Base-by-base conservation (phyloP, 1,284 basidiomycete species). In the Heterobasidion occidentale region DNA sequence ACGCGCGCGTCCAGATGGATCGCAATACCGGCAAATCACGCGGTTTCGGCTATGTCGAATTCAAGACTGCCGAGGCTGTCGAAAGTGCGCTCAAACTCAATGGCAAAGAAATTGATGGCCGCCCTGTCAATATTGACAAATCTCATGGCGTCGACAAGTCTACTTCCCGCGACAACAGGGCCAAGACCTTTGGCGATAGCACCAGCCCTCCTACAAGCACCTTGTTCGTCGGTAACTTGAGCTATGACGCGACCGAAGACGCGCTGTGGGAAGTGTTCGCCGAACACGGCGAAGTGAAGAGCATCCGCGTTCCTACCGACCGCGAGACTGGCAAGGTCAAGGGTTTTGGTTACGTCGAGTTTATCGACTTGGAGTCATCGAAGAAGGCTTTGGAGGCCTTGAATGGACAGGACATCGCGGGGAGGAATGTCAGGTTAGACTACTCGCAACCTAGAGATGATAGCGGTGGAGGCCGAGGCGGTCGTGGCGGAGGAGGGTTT, bases 271-370 rank as follows among this genome's bases (percentile, higher is more conserved):
- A 92, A 71, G 80, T 86, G 61, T 99, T 99, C 72, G 86, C 85
- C 63, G 92, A 94, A 68, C 89, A 87, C 69, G 95, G 95, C 53
- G 86, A 90, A 60, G 85, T 98, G 55, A 90, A 92, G 73, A 89
- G 78, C 64, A 93, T 99, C 52, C 84, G 95, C 61, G 75, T 99
- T 56, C 94, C 95, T 35, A 98, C 94, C 54, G 95, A 99, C 71
- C 81, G 91, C 59, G 97, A 99, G 57, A 83, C 90, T 6, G 94
- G 93, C 51, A 81, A 81, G 61, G 87, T 92, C 57, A 99, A 98
- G 75, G 97, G 97, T 66, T 99, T 96, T 73, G 97, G 88, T 50
- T 99, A 99, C 74, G 90, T 98, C 69, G 94, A 98, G 73, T 98
- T 95, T 71, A 84, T 85, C 61, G 84, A 89, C 62, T 69, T 93